Conservation (phyloP, 1,284 basidiomycete species). For the Paramarasmius palmivorus region DNA sequence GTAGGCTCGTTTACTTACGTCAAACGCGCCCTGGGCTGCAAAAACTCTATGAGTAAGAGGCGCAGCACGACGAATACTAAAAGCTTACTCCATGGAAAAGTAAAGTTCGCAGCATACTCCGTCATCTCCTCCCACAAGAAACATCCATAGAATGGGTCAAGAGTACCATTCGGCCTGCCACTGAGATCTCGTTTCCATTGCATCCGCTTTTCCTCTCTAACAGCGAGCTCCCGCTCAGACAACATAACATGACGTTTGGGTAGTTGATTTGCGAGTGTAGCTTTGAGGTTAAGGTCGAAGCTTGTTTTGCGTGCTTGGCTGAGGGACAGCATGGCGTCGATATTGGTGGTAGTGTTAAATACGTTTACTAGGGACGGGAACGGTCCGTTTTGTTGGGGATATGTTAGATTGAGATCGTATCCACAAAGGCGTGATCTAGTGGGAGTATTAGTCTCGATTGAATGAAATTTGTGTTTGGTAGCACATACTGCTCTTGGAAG, state of each 20-base stretch:
- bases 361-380: no score
- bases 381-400: slow-evolving; percentile 36
- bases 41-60: no score
- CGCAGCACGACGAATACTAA: no score
- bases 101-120: slow-evolving; percentile 63
- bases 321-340: no score
- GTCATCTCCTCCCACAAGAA: slow-evolving; percentile 50
- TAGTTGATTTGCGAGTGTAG: slow-evolving; percentile 22
- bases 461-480: no score
- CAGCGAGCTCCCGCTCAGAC: background rate
- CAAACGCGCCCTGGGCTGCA: slow-evolving; percentile 5
- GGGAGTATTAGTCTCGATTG: no score
- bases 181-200: slow-evolving; percentile 41
- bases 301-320: no score
- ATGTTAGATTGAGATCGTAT: slow-evolving; percentile 52
- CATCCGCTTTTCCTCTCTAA: background rate
- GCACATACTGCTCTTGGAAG: slow-evolving; percentile 67
- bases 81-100: slow-evolving; percentile 71
- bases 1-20: background rate
- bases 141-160: slow-evolving; percentile 65
- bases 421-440: slow-evolving; percentile 51
- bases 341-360: no score
- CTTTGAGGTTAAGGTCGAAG: no score
- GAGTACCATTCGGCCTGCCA: slow-evolving; percentile 45
- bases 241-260: background rate